Evolutionary conservation across 805 yeast species (phyloP).

Genomic region (Metschnikowia sp.): DNA sequence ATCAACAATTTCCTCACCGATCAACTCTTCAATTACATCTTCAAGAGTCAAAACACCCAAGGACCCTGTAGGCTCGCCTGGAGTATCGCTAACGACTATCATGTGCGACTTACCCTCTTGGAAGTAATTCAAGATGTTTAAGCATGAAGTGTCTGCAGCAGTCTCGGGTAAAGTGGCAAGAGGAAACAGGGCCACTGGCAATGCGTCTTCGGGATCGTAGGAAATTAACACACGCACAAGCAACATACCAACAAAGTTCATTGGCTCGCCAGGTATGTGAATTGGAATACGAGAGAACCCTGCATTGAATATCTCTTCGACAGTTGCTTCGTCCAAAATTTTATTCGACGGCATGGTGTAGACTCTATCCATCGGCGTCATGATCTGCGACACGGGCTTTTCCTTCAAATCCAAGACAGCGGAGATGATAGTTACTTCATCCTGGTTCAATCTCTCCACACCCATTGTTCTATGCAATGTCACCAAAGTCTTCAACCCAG

Average conservation of each 20-base stretch:
- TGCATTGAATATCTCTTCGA: constrained; percentile 86
- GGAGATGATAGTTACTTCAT: constrained; percentile 92
- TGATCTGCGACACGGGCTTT: constrained; percentile 77
- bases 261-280: constrained; percentile 83
- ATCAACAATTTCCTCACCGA: constrained; percentile 96
- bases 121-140: constrained; percentile 90
- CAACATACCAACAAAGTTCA: constrained; percentile 92
- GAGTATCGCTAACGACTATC: constrained; percentile 85
- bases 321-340: constrained; percentile 75
- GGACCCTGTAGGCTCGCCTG: constrained; percentile 83
- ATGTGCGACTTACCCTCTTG: constrained; percentile 98
- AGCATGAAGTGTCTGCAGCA: constrained; percentile 83
- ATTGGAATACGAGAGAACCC: constrained; percentile 96
- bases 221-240: constrained; percentile 88
- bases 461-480: constrained; percentile 94
- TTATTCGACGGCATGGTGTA: constrained; percentile 84
- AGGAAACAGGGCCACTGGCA: constrained; percentile 91
- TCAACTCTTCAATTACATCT: constrained; percentile 96
- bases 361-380: constrained; percentile 92
- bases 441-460: constrained; percentile 86
- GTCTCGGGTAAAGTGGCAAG: constrained; percentile 96
- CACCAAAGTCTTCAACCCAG: constrained; percentile 90
- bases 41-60: constrained; percentile 89
- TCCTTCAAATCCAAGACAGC: constrained; percentile 94
- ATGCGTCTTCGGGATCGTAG: constrained; percentile 93